phyloP scores from a whole-genome alignment of 108 stramenopile genomes.

The Cyclotella distinguenda region DNA sequence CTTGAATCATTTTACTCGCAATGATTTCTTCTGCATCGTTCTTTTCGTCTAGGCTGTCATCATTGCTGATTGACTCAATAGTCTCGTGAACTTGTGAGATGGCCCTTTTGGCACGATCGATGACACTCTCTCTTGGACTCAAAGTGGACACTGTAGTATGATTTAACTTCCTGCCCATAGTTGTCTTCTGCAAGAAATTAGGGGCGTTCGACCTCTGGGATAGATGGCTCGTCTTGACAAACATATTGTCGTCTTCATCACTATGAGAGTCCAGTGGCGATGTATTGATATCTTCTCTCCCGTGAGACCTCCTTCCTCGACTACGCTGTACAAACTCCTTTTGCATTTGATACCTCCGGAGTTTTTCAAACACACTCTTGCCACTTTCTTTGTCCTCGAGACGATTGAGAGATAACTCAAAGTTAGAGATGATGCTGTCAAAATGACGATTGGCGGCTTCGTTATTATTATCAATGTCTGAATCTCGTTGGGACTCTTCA shows the following conservation, averaged over 20 bases:
- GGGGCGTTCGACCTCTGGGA: slow-evolving; percentile 14
- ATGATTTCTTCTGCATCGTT: not conserved
- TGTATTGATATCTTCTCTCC: not conserved
- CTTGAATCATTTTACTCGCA: too few relatives aligned
- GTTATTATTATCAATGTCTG: slow-evolving; percentile 3
- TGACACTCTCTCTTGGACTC: slow-evolving; percentile 1
- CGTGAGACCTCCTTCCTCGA: not conserved
- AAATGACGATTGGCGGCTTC: slow-evolving; percentile 40
- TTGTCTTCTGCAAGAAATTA: slow-evolving; percentile 23
- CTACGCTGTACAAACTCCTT: not conserved
- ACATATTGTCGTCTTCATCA: slow-evolving; percentile 7
- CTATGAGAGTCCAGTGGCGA: not conserved
- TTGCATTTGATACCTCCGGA: slow-evolving; percentile 3
- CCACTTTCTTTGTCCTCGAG: not conserved
- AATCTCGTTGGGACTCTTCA: not conserved
- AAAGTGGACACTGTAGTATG: slow-evolving; percentile 3
- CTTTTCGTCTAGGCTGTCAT: not conserved
- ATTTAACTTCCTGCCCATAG: slow-evolving; percentile 44
- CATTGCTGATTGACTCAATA: not conserved
- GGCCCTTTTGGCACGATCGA: slow-evolving; percentile 20
- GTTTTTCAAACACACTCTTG: not conserved
- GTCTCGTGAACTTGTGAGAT: slow-evolving; percentile 3
- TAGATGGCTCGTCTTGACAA: slow-evolving; percentile 6
- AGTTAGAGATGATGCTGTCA: slow-evolving; percentile 40
- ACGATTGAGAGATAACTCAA: slow-evolving; percentile 23